Evolutionary conservation across 371 early-diverging fungal genomes (phyloP), one percentile per base, ranked within the genome.

Genomic region (Vittaforma corneae): DNA sequence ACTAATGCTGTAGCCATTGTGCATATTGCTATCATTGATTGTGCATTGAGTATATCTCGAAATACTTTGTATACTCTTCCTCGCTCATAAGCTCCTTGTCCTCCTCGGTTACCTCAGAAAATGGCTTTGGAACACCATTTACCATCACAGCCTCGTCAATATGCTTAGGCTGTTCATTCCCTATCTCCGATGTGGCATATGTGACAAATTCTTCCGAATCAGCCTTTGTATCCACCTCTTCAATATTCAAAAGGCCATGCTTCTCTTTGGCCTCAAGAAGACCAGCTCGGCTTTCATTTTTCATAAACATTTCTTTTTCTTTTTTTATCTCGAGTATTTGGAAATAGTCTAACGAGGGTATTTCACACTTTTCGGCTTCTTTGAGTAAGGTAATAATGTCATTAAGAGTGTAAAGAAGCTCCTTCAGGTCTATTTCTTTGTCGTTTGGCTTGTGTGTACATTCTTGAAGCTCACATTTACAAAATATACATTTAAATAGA

Each of bases 41-140:
- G 24, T 70, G 52, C 57, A 63, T 72, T 20, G 52, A 47, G 58
- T 44, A 77, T 35, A 76, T n/a, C 46, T 79, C 77, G 67, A 72
- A 80, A 69, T 80, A 80, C 50, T 65, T 69, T 46, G 76, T 77
- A 60, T 80, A 80, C 58, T 80, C 80, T 16, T 70, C 71, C 51
- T 78, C 79, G 29, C 46, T 68, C 80, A 80, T 80, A 30, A 48
- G 55, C 30, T 80, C 80, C 58, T 75, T 73, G 64, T 80, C 80
- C 34, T 70, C 72, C 46, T 78, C 78, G 28, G 80, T 80, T n/a
- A 80, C 54, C 26, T 74, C 74, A 32, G 5, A 29, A 59, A 72
- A 72, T 26, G 1, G n/a, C 51, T 77, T 80, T 37, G 35, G 11
- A 11, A 62, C 65, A 22, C 77, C 79, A 50, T 63, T 55, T 1